A percentile compares a stretch with the other conserved stretches of the same genome.
These are phyloP conservation scores for Lyophyllum atratum DNA, from an alignment of 768 basidiomycete species.

Conservation along the genomic window DNA sequence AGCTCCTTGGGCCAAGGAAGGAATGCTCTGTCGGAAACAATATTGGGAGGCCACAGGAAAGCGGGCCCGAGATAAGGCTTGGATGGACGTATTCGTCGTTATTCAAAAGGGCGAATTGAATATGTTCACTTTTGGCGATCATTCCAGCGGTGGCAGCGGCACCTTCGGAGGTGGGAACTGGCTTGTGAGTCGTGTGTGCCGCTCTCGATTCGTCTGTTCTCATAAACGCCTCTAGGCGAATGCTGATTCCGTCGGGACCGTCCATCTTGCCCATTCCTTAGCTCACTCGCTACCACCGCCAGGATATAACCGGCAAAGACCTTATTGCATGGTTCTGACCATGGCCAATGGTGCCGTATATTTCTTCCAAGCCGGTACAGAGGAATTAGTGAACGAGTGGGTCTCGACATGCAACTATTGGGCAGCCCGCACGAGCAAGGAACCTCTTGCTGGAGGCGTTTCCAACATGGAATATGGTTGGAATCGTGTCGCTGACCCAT, in stretches of 20 bases:
- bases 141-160: conserved; percentile 57
- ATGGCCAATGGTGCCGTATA: conserved; percentile 88
- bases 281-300: conserved; percentile 88
- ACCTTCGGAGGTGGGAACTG: conserved; percentile 96
- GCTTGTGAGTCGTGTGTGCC: conserved; percentile 66
- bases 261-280: conserved; percentile 85
- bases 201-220: neutral
- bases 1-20: conserved; percentile 99
- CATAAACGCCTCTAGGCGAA: conserved; percentile 59
- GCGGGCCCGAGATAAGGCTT: conserved; percentile 83
- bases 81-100: conserved; percentile 96
- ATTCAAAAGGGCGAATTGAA: conserved; percentile 92
- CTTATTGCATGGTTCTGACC: conserved; percentile 94
- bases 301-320: conserved; percentile 88
- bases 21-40: conserved; percentile 91
- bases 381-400: conserved; percentile 99
- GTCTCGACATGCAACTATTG: conserved; percentile 99
- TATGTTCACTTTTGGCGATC: conserved; percentile 94
- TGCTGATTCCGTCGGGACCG: conserved; percentile 80
- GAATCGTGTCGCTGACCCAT: conserved; percentile 75
- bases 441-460: conserved; percentile 93
- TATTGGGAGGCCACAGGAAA: conserved; percentile 89
- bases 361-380: conserved; percentile 98
- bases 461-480: conserved; percentile 99
- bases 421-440: conserved; percentile 94